Base-by-base conservation (phyloP, 2,329 filamentous ascomycete genomes). In the Aspergillus hortae region DNA sequence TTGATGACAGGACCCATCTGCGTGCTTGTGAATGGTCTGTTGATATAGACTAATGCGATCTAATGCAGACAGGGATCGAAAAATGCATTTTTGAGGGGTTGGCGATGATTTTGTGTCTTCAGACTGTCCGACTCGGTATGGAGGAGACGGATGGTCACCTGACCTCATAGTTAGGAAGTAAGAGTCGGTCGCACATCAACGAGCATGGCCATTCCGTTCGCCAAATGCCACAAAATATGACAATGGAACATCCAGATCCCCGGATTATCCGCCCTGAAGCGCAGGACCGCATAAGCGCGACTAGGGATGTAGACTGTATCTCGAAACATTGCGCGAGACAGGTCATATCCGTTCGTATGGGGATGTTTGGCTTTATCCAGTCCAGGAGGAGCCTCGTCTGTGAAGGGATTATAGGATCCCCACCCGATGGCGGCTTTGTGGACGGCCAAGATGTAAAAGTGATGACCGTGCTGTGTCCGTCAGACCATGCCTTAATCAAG, bases 251-350 rank as follows among this genome's bases (percentile, higher is more conserved):
- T 47, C 75, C 76, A 78, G 1, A 77, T 65, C 7, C 72, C 77
- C 3, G 77, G 77, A 51, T 83, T 83, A 58, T 82, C 75, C 3
- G 79, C 77, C 12, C 67, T 66, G 67, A 84, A 84, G 2, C 82
- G 72, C 4, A 84, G 67, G 2, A 83, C 79, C 17, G 80, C 73
- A 60, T 83, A 76, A 2, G 80, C 78, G 19, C 80, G 75, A 4
- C 80, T 80, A 0, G 72, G 70, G 3, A 84, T 77, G 56, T 81
- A 74, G 10, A 83, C 64, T 0, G 76, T 80, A 56, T 84, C 82
- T 42, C 81, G 69, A 2, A 79, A 70, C 71, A 77, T 80, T 2
- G 66, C 67, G 4, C 51, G 58, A 11, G 63, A 57, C 12, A 65
- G 54, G 36, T 69, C 53, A 30, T 69, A 69, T 9, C 42, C 32